Evolutionary conservation across 441 rosid species (phyloP).

Genomic region (Gossypium lobatum): DNA sequence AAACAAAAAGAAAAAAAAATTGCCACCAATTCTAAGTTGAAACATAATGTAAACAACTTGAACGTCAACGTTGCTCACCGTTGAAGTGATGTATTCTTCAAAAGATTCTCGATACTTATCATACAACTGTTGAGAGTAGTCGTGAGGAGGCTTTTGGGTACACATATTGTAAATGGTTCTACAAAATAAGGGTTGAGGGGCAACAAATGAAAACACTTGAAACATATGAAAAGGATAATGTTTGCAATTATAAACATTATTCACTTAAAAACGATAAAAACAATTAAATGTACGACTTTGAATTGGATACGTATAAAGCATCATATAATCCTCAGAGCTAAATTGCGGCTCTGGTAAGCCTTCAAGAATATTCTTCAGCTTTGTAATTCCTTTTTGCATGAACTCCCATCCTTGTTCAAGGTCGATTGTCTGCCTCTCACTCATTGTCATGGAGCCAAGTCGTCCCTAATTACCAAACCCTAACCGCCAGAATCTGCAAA

Average conservation of each 20-base stretch:
- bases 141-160: conserved; percentile 46
- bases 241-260: neutral
- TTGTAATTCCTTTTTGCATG: conserved; percentile 43
- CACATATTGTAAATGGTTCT: conserved; percentile 47
- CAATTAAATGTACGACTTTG: conserved; percentile 3
- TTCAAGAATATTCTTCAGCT: conserved; percentile 41
- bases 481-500: conserved; percentile 16
- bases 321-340: conserved; percentile 41
- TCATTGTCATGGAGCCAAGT: conserved; percentile 32
- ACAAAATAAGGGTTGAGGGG: conserved; percentile 1
- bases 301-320: conserved; percentile 39
- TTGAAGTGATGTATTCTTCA: conserved; percentile 36
- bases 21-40: neutral
- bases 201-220: neutral
- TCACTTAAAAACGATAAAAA: neutral
- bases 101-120: conserved; percentile 36
- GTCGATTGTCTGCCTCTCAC: conserved; percentile 35
- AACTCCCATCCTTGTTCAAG: conserved; percentile 46
- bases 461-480: conserved; percentile 10
- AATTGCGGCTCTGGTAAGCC: conserved; percentile 35
- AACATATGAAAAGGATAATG: neutral
- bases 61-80: conserved; percentile 29
- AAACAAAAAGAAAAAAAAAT: neutral
- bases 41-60: too few relatives aligned
- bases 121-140: conserved; percentile 39